Percentiles rank a stretch among this genome's conserved stretches.
Conservation (phyloP, 345 rosid genomes). For the Acer negundo region DNA sequence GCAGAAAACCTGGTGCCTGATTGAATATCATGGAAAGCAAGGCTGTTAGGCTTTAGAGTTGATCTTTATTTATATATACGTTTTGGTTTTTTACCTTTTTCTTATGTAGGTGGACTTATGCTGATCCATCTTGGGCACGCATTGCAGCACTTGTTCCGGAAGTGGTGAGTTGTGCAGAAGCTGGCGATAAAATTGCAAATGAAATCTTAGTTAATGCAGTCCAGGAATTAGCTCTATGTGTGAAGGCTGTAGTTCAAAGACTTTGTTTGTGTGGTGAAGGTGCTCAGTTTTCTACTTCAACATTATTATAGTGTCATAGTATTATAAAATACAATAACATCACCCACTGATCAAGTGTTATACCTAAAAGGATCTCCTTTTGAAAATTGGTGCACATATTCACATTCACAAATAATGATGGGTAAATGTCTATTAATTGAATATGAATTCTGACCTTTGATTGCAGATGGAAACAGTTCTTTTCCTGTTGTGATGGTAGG, state of each 20-base stretch:
- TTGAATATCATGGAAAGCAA: too few species aligned
- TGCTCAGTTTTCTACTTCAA: constrained; percentile 16
- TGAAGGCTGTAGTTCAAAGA: constrained; percentile 71
- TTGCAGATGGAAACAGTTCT: constrained; percentile 57
- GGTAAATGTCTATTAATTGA: background rate
- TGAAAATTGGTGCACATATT: background rate
- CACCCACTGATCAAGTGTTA: background rate
- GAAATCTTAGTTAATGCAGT: constrained; percentile 57
- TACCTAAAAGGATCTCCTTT: background rate
- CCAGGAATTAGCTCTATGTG: constrained; percentile 67
- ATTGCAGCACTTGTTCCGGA: constrained; percentile 76
- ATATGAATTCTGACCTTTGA: background rate
- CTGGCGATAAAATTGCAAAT: constrained; percentile 65
- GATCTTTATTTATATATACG: too few species aligned
- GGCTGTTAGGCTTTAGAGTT: too few species aligned
- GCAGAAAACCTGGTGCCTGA: too few species aligned
- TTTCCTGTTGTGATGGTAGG: constrained; percentile 85
- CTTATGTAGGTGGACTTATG: constrained; percentile 65
- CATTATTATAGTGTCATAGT: background rate
- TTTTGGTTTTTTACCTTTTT: too few species aligned
- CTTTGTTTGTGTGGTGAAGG: constrained; percentile 70
- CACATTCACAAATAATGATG: background rate
- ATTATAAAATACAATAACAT: constrained; percentile 8
- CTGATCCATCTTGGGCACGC: constrained; percentile 87
- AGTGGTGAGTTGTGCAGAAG: constrained; percentile 78